These are phyloP conservation scores for Juncus inflexus DNA, from an alignment of 176 grass and related monocot genomes.

Conservation along the genomic window DNA sequence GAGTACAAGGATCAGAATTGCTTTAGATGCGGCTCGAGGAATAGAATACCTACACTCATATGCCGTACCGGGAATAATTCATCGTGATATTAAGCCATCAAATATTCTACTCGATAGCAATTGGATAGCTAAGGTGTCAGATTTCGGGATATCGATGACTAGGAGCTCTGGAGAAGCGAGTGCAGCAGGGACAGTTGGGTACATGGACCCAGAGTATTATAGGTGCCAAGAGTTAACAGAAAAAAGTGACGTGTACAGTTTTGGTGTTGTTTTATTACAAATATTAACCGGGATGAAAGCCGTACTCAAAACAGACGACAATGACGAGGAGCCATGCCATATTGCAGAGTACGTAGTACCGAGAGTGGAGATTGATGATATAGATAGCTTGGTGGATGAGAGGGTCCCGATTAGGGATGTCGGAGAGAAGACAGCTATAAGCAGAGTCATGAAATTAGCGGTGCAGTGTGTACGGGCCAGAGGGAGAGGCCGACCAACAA, in stretches of 20 bases:
- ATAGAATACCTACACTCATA: constrained; percentile 96
- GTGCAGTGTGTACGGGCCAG: constrained; percentile 57
- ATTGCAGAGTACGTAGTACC: constrained; percentile 73
- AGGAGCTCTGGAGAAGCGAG: not conserved
- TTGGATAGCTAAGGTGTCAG: constrained; percentile 92
- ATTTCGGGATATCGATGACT: constrained; percentile 80
- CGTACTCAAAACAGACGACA: constrained; percentile 50
- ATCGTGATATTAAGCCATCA: constrained; percentile 91
- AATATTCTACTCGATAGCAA: constrained; percentile 83
- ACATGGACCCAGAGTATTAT: constrained; percentile 99
- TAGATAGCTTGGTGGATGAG: constrained; percentile 36
- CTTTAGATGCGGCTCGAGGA: constrained; percentile 81
- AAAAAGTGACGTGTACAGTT: constrained; percentile 95
- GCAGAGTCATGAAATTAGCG: constrained; percentile 43
- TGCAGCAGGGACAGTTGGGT: constrained; percentile 76
- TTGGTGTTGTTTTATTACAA: constrained; percentile 85
- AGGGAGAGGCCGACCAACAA: constrained; percentile 46
- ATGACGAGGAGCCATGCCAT: constrained; percentile 55
- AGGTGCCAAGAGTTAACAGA: constrained; percentile 65
- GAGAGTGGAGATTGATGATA: constrained; percentile 31
- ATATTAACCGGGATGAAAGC: constrained; percentile 78
- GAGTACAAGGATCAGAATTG: constrained; percentile 56
- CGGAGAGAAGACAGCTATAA: constrained; percentile 55
- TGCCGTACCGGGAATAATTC: constrained; percentile 86
- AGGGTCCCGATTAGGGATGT: constrained; percentile 37